Percentiles rank a stretch among this genome's conserved stretches.
phyloP scores from a whole-genome alignment of 2,329 filamentous ascomycete species.

The Xylaria sp. region DNA sequence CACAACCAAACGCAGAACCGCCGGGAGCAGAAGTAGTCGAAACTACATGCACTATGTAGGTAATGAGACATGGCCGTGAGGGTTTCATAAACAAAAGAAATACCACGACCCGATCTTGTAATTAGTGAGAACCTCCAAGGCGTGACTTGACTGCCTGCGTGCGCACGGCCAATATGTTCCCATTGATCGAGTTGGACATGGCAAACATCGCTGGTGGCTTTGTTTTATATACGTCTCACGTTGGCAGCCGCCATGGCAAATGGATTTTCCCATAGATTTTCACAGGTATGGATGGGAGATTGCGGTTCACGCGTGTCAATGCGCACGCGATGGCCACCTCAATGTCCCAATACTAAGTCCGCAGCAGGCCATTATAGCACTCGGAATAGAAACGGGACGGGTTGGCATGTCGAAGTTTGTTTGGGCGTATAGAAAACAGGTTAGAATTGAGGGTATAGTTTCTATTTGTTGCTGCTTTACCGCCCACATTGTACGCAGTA shows the following conservation, averaged over 20 bases:
- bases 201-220: background rate
- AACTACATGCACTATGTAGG: background rate
- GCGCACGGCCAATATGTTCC: background rate
- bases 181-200: background rate
- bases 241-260: background rate
- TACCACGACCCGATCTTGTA: background rate
- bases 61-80: background rate
- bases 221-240: background rate
- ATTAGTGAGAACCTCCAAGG: background rate
- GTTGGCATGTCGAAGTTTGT: background rate
- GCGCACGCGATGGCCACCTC: background rate
- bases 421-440: background rate
- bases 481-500: no score
- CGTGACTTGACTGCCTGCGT: background rate
- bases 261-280: background rate
- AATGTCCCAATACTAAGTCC: background rate
- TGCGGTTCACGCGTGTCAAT: background rate
- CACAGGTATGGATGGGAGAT: background rate
- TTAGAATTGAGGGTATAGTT: background rate
- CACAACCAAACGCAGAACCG: background rate
- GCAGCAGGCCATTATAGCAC: background rate
- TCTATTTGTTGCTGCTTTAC: no score
- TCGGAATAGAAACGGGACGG: background rate
- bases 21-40: background rate
- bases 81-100: conserved; percentile 10